Base-by-base conservation (phyloP, 1,284 basidiomycete species). In the Ustilago bromivora region DNA sequence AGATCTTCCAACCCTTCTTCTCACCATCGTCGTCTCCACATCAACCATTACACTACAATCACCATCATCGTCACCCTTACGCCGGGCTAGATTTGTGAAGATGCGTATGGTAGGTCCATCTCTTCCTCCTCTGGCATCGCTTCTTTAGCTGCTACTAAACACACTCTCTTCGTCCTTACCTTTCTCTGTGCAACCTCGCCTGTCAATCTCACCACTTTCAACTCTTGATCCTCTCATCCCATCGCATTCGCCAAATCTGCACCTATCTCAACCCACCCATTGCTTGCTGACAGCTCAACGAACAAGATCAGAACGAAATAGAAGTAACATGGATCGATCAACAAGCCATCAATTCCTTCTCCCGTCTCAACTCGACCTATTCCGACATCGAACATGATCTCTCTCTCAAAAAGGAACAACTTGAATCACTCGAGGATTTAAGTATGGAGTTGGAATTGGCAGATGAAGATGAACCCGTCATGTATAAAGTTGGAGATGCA, bases 311-410 rank as follows among this genome's bases (percentile, higher is more conserved):
- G 15, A 93, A 95, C 80, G 90, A 91, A 41, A 88, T 89, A 68
- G 94, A 96, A 86, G 95, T 98, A 57, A 94, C 93, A 32, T 96
- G 94, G 95, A 93, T 95, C 89, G 96, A 99, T 87, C 96, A 98
- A 87, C 91, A 95, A 81, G 89, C 90, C 19, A 99, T 98, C 88
- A 98, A 94, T 87, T 89, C 90, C 0, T 98, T 99, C 86, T 96
- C 94, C 0, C 95, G 95, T 83, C 89, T 96, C 54, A 98, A 98
- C 86, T 91, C 91, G 6, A 90, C 94, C 47, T 86, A 93, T 65
- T 89, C 91, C 11, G 89, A 90, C 53, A 89, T 95, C 46, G 90
- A 93, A 78, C 93, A 92, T 66, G 91, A 91, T 71, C 89, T 96
- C 46, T 89, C 91, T 60, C 87, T 87, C 35, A 89, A 94, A 28